These are phyloP conservation scores for Linnemannia schmuckeri DNA, from an alignment of 192 early-diverging fungal genomes.

Conservation along the genomic window DNA sequence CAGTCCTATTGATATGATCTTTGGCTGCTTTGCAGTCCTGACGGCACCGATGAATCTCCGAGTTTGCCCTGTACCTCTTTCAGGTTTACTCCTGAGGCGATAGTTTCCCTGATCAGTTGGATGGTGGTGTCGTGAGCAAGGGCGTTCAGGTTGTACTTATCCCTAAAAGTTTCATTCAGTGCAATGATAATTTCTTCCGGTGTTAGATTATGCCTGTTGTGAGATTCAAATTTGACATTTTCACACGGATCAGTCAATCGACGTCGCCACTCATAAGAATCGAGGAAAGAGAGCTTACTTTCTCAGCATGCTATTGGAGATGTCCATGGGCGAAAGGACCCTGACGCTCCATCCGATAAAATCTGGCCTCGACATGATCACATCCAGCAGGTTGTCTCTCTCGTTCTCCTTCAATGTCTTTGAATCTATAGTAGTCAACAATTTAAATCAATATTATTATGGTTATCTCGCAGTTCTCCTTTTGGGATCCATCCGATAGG, in stretches of 20 bases:
- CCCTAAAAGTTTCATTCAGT: conserved; percentile 46
- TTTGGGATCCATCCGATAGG: neutral
- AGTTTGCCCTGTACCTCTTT: conserved; percentile 66
- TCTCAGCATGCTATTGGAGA: conserved; percentile 91
- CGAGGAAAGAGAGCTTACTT: conserved; percentile 59
- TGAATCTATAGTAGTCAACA: conserved; percentile 76
- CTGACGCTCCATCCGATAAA: conserved; percentile 89
- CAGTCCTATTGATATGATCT: neutral
- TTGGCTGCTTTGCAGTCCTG: neutral
- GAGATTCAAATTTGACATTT: neutral
- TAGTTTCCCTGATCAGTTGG: conserved; percentile 75
- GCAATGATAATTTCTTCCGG: neutral
- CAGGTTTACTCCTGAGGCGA: conserved; percentile 76
- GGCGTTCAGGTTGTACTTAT: conserved; percentile 93
- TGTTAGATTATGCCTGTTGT: neutral
- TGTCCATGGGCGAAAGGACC: conserved; percentile 89
- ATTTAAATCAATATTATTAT: neutral
- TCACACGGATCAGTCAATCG: too few relatives aligned
- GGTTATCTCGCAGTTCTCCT: neutral
- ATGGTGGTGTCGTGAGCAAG: conserved; percentile 97
- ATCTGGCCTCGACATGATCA: conserved; percentile 67
- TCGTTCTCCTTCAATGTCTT: conserved; percentile 87
- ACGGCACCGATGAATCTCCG: neutral
- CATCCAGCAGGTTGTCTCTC: conserved; percentile 78
- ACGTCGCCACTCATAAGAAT: neutral